Evolutionary conservation across 139 green algal genomes (phyloP).

Genomic region (Chlamydomonas eustigma): DNA sequence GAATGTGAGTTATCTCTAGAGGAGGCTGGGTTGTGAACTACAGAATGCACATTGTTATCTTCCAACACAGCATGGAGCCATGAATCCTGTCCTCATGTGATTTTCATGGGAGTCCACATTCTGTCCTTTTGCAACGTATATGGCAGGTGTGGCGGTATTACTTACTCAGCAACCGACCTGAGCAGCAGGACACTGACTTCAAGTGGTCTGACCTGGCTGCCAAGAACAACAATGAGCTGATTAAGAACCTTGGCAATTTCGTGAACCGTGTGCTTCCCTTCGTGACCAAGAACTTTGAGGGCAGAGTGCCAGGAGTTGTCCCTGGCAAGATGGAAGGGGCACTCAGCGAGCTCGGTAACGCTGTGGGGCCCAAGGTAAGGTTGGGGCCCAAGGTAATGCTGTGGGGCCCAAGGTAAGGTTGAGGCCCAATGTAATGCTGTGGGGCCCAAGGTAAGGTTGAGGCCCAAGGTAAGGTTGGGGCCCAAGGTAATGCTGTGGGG

Average conservation of each 20-base stretch:
- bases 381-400: constrained; percentile 26
- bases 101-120: no score
- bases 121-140: no score
- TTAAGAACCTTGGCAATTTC: constrained; percentile 93
- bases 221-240: constrained; percentile 88
- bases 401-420: constrained; percentile 47
- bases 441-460: constrained; percentile 37
- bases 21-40: no score
- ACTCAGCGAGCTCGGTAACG: constrained; percentile 39
- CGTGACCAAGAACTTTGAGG: constrained; percentile 66
- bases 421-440: constrained; percentile 42
- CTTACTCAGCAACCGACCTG: constrained; percentile 71
- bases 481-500: constrained; percentile 44
- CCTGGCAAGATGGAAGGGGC: constrained; percentile 27
- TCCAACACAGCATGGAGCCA: no score
- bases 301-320: constrained; percentile 13
- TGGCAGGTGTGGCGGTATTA: constrained; percentile 93
- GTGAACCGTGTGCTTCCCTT: constrained; percentile 61
- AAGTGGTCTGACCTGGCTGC: constrained; percentile 87
- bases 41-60: no score
- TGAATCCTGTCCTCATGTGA: no score
- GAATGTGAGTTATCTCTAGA: not conserved
- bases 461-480: no score
- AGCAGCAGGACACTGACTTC: constrained; percentile 76
- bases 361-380: constrained; percentile 47